Evolutionary conservation across 2,329 filamentous ascomycete species (phyloP), one percentile per base, ranked within the genome.

Genomic region (Sporothrix pallida): DNA sequence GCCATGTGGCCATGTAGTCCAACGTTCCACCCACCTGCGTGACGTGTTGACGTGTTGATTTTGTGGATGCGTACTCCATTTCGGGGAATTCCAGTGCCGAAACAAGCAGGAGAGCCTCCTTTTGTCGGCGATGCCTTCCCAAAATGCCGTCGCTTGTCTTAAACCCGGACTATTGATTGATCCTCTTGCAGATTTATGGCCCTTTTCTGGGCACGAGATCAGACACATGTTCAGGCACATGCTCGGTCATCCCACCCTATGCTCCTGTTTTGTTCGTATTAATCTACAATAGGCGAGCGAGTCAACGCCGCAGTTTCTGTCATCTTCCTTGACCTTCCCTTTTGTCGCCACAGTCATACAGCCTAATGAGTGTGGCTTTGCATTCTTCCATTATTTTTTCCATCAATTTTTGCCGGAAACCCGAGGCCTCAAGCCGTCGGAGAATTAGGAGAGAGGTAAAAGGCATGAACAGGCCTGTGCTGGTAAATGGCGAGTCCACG

Each of bases 111-210:
- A 37, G 31, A 37, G 31, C 31, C 31, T 37, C 7, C 31, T 37
- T 56, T 4, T 9, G 26, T 56, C n/a, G 54, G 54, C 54, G 54
- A 56, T 56, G 20, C 3, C 13, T 2, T 56, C 20, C 20, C 54
- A 56, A 56, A 56, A 56, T 56, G 4, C 54, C 20, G 54, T 56
- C 54, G 54, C 54, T 56, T 56, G 20, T 56, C 50, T 12, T 56
- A 56, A 56, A 26, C 20, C 54, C 54, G 54, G 31, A 37, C 31
- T 37, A 37, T 37, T 37, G 31, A 37, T 37, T 37, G 31, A 37
- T 37, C 31, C 31, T 37, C 31, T 37, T 37, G 31, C 31, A 5
- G 4, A 5, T 37, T 5, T 37, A 5, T 37, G 54, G 20, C 20
- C 8, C 54, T 12, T 56, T 20, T 9, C 2, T 13, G 54, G 13